A percentile compares a stretch with the other conserved stretches of the same genome.
Evolutionary conservation across 352 stramenopile genomes (phyloP).

Genomic region (Phytophthora uliginosa): DNA sequence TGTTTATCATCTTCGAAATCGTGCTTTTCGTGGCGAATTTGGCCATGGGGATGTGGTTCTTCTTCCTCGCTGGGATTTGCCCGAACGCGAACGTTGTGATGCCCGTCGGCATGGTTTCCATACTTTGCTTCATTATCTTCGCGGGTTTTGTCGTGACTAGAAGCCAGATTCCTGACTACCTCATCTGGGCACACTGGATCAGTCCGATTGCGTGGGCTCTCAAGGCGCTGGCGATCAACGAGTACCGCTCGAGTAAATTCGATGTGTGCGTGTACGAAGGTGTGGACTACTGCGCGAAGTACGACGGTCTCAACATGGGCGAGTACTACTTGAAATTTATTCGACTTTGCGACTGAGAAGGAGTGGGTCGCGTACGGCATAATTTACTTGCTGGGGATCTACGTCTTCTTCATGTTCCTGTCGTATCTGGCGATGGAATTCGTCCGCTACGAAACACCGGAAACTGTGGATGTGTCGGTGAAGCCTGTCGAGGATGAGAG

Average conservation of each 20-base stretch:
- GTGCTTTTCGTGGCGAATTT: conserved; percentile 18
- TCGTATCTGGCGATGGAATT: conserved; percentile 21
- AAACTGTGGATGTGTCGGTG: conserved; percentile 17
- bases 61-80: conserved; percentile 12
- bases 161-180: conserved; percentile 5
- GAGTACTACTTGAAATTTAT: conserved; percentile 26
- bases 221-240: conserved; percentile 21
- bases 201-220: conserved; percentile 41
- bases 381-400: conserved; percentile 16
- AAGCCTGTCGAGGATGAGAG: conserved; percentile 15
- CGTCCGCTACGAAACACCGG: conserved; percentile 17
- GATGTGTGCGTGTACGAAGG: conserved; percentile 32
- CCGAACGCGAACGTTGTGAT: conserved; percentile 5
- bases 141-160: not conserved
- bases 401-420: conserved; percentile 27
- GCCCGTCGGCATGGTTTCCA: not conserved
- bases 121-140: not conserved
- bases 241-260: conserved; percentile 32
- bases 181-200: conserved; percentile 19
- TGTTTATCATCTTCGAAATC: conserved; percentile 21
- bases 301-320: conserved; percentile 16
- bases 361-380: conserved; percentile 13
- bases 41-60: conserved; percentile 13
- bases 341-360: conserved; percentile 21
- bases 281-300: conserved; percentile 32